Base-by-base conservation (phyloP, 2,329 filamentous ascomycete genomes). In the Venturia nashicola region DNA sequence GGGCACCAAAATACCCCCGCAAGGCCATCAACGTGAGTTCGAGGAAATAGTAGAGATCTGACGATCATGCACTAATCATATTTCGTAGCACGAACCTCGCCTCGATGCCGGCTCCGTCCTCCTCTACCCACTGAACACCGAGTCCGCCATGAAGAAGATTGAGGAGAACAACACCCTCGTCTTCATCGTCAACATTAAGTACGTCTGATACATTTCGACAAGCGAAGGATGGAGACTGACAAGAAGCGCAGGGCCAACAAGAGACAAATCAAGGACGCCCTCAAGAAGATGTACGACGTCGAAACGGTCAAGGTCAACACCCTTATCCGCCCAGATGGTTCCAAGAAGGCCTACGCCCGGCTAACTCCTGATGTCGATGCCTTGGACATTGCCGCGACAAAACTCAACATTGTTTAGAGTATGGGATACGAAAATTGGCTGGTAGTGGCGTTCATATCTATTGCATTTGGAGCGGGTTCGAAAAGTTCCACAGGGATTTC, bases 71-170 rank as follows among this genome's bases (percentile, higher is more conserved):
- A 32, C 43, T 48, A 62, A 42, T 36, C 12, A 12, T 54, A 0
- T 5, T 27, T 44, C 34, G 55, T 87, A 90, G 74, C 88, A 93
- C 79, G 85, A 86, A 77, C 88, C 92, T 72, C 89, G 91, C 73
- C 90, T 99, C 75, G 94, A 99, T 82, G 90, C 93, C 82, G 90
- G 92, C 86, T 97, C 96, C 87, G 85, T 97, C 78, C 89, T 99
- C 79, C 84, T 97, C 76, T 91, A 97, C 87, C 94, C 94, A 71
- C 86, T 99, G 77, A 99, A 99, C 88, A 99, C 94, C 67, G 94
- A 99, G 89, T 94, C 89, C 76, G 94, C 95, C 76, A 97, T 99
- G 93, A 99, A 99, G 91, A 97, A 97, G 89, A 97, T 99, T 73
- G 94, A 99, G 86, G 94, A 99, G 89, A 92, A 99, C 87, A 99